These are phyloP conservation scores for Hypoxylon perforatum DNA, from an alignment of 495 filamentous ascomycete species.

Conservation along the genomic window DNA sequence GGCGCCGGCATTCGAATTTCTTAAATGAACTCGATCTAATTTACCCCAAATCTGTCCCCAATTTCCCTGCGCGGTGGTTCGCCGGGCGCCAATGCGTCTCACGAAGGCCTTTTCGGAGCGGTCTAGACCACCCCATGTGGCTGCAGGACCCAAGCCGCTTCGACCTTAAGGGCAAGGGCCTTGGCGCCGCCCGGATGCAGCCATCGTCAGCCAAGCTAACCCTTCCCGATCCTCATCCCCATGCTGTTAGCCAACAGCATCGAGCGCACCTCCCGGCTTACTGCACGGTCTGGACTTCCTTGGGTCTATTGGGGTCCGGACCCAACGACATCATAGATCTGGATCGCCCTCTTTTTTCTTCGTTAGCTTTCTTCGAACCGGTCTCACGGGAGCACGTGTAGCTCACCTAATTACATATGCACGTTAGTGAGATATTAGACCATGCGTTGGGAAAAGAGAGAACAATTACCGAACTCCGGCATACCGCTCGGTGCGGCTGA, in stretches of 20 bases:
- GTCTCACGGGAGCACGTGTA: conserved; percentile 9
- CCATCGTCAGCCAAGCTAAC: conserved; percentile 38
- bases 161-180: conserved; percentile 13
- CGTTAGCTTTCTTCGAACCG: conserved; percentile 8
- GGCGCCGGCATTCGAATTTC: conserved; percentile 8
- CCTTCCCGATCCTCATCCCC: background rate
- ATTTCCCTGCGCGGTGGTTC: conserved; percentile 30
- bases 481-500: conserved; percentile 22
- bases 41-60: conserved; percentile 34
- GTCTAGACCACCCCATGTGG: conserved; percentile 37
- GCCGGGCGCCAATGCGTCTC: conserved; percentile 38
- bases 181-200: conserved; percentile 23
- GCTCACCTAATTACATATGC: conserved; percentile 5
- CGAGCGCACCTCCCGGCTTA: conserved; percentile 11
- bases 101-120: conserved; percentile 37
- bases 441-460: conserved; percentile 5
- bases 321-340: conserved; percentile 28
- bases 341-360: conserved; percentile 13
- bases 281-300: conserved; percentile 33
- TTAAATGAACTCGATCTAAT: background rate
- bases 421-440: conserved; percentile 4
- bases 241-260: background rate
- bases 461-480: conserved; percentile 11
- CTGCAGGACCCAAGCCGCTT: conserved; percentile 26
- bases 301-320: conserved; percentile 6